Base-by-base conservation (phyloP, 2,329 filamentous ascomycete species). In the Gaeumannomyces tritici region DNA sequence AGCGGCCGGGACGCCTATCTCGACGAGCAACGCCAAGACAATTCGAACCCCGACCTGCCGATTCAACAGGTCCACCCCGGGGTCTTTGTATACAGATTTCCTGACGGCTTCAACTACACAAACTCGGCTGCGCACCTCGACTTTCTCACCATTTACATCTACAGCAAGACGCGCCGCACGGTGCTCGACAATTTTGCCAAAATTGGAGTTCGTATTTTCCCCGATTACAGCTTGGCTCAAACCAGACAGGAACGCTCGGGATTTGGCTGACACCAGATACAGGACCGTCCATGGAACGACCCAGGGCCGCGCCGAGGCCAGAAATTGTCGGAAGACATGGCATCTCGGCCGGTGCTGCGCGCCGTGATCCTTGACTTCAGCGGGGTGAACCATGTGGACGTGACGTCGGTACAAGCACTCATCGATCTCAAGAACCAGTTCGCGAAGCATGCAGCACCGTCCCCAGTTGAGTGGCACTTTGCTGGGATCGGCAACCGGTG, bases 341-440 rank as follows among this genome's bases (percentile, higher is more conserved):
- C 61, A 6, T 29, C 29, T 47, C 47, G 57, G 29, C 62, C 64
- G 13, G 55, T 51, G 8, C 64, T 65, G 13, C 35, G 33, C 11
- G 93, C 93, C n/a, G 79, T 98, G 67, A 93, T 98, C 64, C 83
- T 98, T 26, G 95, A 98, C 73, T 96, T 98, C 75, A 92, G 89
- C 69, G 89, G 90, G 0, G 93, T 98, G 66, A 96, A 97, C 76
- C 91, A 96, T 67, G 88, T 97, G 63, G 95, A 98, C 70, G 86
- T 96, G 64, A 97, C 95, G 0, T 96, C 91, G 0, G 84, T 97
- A 2, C 95, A 98, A 75, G 88, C 91, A 68, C 80, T 98, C 54
- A 96, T 98, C 69, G 95, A 98, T 69, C 89, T 97, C 1, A 90
- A 93, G 69, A 96, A 96, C 73, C 93, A 97, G 72, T 86, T 98